Evolutionary conservation across 345 rosid species (phyloP).

Genomic region (Eucalyptus pauciflora): DNA sequence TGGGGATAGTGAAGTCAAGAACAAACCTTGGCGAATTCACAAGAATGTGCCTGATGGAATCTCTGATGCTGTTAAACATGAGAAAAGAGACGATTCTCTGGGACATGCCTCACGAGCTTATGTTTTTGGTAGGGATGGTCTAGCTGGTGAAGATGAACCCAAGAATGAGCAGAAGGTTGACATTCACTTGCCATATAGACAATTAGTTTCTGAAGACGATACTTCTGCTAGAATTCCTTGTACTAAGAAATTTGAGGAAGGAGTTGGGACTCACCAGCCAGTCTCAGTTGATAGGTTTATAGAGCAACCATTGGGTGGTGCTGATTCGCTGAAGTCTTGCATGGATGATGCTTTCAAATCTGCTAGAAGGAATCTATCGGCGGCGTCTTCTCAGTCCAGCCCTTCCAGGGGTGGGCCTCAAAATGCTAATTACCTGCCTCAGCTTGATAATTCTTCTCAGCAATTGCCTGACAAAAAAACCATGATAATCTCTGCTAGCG

Average conservation of each 20-base stretch:
- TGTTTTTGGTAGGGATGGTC: background rate
- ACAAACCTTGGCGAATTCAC: background rate
- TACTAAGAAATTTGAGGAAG: background rate
- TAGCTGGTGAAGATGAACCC: background rate
- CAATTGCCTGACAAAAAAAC: slow-evolving; percentile 8
- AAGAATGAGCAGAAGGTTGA: background rate
- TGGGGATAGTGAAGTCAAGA: slow-evolving; percentile 5
- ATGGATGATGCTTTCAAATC: background rate
- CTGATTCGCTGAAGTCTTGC: background rate
- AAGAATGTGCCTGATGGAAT: background rate
- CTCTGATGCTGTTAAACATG: background rate
- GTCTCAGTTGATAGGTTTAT: background rate
- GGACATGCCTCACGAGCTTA: background rate
- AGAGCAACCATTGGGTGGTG: background rate
- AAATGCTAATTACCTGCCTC: slow-evolving; percentile 6
- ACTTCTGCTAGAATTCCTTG: background rate
- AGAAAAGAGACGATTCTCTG: slow-evolving; percentile 5
- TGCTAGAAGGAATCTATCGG: background rate
- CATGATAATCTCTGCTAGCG: background rate
- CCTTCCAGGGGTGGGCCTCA: slow-evolving; percentile 3
- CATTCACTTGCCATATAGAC: background rate
- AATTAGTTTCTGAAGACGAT: slow-evolving; percentile 2
- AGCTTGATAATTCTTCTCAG: slow-evolving; percentile 17
- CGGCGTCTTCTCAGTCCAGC: slow-evolving; percentile 2
- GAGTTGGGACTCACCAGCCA: background rate